Base-by-base conservation (phyloP, 23 red algal species). In the Gracilaria gracilis region DNA sequence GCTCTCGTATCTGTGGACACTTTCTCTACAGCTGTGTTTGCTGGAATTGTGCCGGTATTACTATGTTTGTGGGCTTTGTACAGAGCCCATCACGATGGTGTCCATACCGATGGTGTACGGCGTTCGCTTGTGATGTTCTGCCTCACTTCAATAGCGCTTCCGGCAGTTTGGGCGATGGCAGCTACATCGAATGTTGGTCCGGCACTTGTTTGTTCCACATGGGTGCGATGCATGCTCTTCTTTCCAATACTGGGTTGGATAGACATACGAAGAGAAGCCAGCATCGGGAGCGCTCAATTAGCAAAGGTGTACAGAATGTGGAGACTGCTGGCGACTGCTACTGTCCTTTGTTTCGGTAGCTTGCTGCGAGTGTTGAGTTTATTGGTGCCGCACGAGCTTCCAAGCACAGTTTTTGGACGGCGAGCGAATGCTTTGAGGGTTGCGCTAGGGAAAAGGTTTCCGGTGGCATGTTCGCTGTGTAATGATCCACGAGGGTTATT, bases 401-500 rank as follows among this genome's bases (percentile, higher is more conserved):
- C 84, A 34, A 0, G 42, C 29, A 46, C 24, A 29, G 27, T 59
- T 27, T 76, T 88, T 62, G 84, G 67, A n/a, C 47, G 14, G 12
- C 33, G 29, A 28, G 84, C 84, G 12, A 48, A 72, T 15, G 32
- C 21, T 46, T 58, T 75, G 24, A 39, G 84, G 12, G 46, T 4
- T 4, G n/a, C 47, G 21, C 27, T 90, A 37, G 46, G 87, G 28
- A 77, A 79, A 50, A 36, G 39, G 24, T 90, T 90, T 80, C 87
- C 73, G 2, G 62, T 81, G 15, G 50, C 87, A 58, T 67, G 71
- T 50, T 90, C 87, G 23, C 72, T 90, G 0, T 90, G 87, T 75
- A 90, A 90, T 80, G 87, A 90, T 80, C 87, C 87, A 12, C 87
- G 87, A 1, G 87, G 87, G 4, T 70, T 90, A 13, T 90, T 90